A percentile compares a stretch with the other conserved stretches of the same genome.
Conservation (phyloP, 106 monocot species). For the Dendrobium nobile region DNA sequence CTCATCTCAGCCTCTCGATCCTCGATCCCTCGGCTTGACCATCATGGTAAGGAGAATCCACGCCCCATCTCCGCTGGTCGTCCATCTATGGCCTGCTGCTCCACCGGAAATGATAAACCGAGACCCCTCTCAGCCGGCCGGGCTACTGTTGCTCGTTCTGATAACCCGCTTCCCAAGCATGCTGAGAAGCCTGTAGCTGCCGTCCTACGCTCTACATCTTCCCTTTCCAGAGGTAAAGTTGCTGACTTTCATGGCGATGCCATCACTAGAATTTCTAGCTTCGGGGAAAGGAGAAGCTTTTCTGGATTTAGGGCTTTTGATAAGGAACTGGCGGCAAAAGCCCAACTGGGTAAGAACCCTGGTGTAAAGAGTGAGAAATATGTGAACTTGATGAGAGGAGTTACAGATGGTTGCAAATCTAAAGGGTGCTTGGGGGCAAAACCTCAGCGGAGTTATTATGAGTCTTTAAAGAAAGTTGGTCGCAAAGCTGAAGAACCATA, state of each 20-base stretch:
- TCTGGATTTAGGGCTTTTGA: constrained; percentile 17
- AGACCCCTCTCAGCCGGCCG: constrained; percentile 22
- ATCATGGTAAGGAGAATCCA: constrained; percentile 23
- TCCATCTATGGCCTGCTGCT: background rate
- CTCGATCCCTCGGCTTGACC: background rate
- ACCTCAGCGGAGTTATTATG: background rate
- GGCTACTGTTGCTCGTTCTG: constrained; percentile 23
- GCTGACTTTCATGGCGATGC: constrained; percentile 3
- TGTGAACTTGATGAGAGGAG: background rate
- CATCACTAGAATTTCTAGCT: constrained; percentile 24
- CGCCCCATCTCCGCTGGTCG: constrained; percentile 4
- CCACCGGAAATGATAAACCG: constrained; percentile 27
- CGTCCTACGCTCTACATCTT: constrained; percentile 82
- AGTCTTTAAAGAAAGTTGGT: background rate
- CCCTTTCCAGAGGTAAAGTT: constrained; percentile 55
- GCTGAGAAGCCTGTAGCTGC: constrained; percentile 24
- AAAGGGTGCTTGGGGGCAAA: constrained; percentile 1
- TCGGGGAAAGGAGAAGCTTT: constrained; percentile 4
- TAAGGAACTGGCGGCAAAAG: background rate
- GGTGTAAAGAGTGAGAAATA: constrained; percentile 9
- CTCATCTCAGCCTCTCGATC: background rate
- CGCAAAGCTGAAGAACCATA: background rate
- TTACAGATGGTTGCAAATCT: background rate
- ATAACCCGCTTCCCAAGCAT: constrained; percentile 8
- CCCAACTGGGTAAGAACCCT: background rate